Base-by-base conservation (phyloP, 2,329 filamentous ascomycete species). In the Diaporthe sp. region DNA sequence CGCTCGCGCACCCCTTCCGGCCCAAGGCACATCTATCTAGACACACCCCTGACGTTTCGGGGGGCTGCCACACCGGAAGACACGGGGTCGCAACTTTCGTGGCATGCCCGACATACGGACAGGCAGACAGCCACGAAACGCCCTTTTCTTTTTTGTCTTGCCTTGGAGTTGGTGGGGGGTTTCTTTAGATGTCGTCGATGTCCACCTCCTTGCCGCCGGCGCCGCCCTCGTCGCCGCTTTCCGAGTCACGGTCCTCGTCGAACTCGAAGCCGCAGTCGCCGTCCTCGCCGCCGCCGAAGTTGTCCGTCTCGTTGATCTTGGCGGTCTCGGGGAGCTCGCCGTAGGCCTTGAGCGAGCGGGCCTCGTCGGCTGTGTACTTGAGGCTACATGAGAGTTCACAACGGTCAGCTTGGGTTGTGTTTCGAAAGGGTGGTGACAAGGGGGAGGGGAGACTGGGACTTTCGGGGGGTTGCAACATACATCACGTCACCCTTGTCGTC, bases 301-400 rank as follows among this genome's bases (percentile, higher is more conserved):
- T 98, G 86, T 98, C 97, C 79, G 95, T 98, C 92, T 99, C 97
- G 92, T 99, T 99, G 92, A 99, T 99, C 94, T 98, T 98, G 85
- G 97, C 97, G 82, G 92, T 94, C 88, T 98, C 97, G 80, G 97
- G 97, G 77, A 99, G 90, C 87, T 99, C 97, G 85, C 97, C 97
- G 86, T 98, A 98, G 77, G 95, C 95, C 89, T 98, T 98, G 82
- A 99, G 91, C 80, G 92, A 94, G 83, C 97, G 93, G 82, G 97
- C 97, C 89, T 98, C 97, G 84, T 99, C 97, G 87, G 95, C 93
- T 75, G 92, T 94, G 91, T 98, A 98, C 89, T 98, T 98, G 84
- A 97, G 92, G 83, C 75, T 76, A 42, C 49, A n/a, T 3, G 22
- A 1, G 10, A 10, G 13, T 42, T 31, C 9, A 53, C 25, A 39